A percentile compares a stretch with the other conserved stretches of the same genome.
phyloP scores from a whole-genome alignment of 2,329 filamentous ascomycete species.

The Cladophialophora immunda region DNA sequence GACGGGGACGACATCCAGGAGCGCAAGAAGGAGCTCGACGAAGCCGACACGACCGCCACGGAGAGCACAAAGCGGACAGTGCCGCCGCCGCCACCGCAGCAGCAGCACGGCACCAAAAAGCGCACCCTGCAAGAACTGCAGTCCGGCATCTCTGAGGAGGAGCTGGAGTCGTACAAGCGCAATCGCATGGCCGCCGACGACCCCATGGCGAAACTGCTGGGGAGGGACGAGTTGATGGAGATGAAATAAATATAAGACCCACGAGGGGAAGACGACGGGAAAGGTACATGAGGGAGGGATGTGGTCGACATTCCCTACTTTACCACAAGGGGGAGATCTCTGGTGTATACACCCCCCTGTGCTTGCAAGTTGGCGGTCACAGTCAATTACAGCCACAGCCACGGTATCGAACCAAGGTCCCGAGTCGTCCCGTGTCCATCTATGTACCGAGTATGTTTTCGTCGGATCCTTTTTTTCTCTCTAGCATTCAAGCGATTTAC shows the following conservation, averaged over 20 bases:
- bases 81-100: constrained; percentile 23
- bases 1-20: constrained; percentile 13
- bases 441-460: not conserved
- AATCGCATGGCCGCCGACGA: constrained; percentile 78
- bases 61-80: constrained; percentile 11
- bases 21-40: constrained; percentile 41
- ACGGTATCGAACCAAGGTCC: no score
- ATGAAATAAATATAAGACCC: constrained; percentile 5
- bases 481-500: constrained; percentile 19
- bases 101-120: constrained; percentile 63
- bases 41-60: constrained; percentile 15
- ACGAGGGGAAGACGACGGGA: not conserved
- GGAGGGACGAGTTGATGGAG: constrained; percentile 33
- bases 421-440: no score
- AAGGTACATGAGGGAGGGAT: no score
- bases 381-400: no score
- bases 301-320: no score
- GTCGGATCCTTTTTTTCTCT: constrained; percentile 8
- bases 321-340: no score
- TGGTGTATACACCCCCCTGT: no score
- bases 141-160: constrained; percentile 78
- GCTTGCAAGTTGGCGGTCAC: no score
- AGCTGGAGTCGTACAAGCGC: constrained; percentile 84
- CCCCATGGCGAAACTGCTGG: constrained; percentile 76
- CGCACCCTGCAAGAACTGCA: constrained; percentile 81